These are phyloP conservation scores for Claviceps fusiformis DNA, from an alignment of 2,329 filamentous ascomycete species.

Conservation along the genomic window DNA sequence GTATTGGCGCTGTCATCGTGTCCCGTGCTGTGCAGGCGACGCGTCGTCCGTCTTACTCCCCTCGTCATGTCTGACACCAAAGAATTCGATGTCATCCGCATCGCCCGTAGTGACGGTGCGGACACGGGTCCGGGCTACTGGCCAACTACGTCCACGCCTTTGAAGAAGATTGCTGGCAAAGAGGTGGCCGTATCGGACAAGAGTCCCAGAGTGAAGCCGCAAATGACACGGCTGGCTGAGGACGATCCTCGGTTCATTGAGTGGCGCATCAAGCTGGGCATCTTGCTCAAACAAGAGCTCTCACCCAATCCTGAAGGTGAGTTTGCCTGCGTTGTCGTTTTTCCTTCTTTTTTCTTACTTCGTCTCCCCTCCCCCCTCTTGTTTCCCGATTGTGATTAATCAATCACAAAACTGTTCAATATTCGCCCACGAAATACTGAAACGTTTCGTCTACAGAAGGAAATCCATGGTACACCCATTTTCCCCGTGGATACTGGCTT, in stretches of 20 bases:
- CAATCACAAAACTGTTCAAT: not conserved
- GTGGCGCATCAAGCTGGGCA: slow-evolving; percentile 31
- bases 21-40: not conserved
- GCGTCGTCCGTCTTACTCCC: no score
- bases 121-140: slow-evolving; percentile 32
- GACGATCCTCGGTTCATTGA: slow-evolving; percentile 30
- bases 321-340: not conserved
- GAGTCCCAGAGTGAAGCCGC: slow-evolving; percentile 25
- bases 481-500: slow-evolving; percentile 32
- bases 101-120: slow-evolving; percentile 32
- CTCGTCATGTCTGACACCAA: slow-evolving; percentile 20
- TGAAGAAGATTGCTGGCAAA: slow-evolving; percentile 24
- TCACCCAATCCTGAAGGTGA: slow-evolving; percentile 26
- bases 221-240: slow-evolving; percentile 28
- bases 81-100: slow-evolving; percentile 27
- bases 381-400: no score
- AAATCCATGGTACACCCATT: slow-evolving; percentile 30
- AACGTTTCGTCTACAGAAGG: slow-evolving; percentile 19
- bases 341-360: not conserved
- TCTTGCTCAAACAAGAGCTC: slow-evolving; percentile 31
- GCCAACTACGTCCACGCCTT: slow-evolving; percentile 18
- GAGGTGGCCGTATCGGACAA: slow-evolving; percentile 20
- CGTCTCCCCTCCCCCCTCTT: no score
- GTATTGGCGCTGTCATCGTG: not conserved
- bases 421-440: slow-evolving; percentile 1